These are phyloP conservation scores for Neoboletus brunneissimus DNA, from an alignment of 768 basidiomycete genomes.

Conservation along the genomic window DNA sequence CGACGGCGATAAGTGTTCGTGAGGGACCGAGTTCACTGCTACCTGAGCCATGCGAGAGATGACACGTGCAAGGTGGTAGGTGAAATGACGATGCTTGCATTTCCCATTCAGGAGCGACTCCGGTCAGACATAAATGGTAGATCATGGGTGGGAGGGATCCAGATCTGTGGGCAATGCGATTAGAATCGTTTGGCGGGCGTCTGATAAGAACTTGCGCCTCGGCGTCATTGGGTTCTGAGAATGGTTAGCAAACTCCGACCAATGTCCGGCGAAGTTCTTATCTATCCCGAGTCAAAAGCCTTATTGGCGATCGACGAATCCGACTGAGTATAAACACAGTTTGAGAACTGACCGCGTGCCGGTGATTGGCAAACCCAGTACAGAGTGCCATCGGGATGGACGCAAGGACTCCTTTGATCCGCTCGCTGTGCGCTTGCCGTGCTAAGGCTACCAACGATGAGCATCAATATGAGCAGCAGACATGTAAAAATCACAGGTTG, in stretches of 20 bases:
- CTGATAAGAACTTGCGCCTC: constrained; percentile 16
- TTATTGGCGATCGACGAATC: constrained; percentile 1
- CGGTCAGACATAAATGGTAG: constrained; percentile 19
- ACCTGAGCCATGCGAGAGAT: constrained; percentile 12
- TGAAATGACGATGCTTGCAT: not conserved
- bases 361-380: not conserved
- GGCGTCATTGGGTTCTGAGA: constrained; percentile 1
- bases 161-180: not conserved
- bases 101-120: not conserved
- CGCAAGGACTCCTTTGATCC: not conserved
- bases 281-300: constrained; percentile 6
- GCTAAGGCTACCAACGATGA: not conserved
- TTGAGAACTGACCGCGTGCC: not conserved
- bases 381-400: not conserved
- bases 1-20: not conserved
- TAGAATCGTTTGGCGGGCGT: not conserved
- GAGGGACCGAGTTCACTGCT: not conserved
- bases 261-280: constrained; percentile 16
- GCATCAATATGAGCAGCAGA: not conserved
- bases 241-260: not conserved
- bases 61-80: not conserved
- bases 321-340: not conserved
- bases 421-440: not conserved
- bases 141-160: not conserved
- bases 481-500: not conserved